Percentiles rank a stretch among this genome's conserved stretches.
phyloP scores from a whole-genome alignment of 352 stramenopile species.

The Globisporangium parvum region DNA sequence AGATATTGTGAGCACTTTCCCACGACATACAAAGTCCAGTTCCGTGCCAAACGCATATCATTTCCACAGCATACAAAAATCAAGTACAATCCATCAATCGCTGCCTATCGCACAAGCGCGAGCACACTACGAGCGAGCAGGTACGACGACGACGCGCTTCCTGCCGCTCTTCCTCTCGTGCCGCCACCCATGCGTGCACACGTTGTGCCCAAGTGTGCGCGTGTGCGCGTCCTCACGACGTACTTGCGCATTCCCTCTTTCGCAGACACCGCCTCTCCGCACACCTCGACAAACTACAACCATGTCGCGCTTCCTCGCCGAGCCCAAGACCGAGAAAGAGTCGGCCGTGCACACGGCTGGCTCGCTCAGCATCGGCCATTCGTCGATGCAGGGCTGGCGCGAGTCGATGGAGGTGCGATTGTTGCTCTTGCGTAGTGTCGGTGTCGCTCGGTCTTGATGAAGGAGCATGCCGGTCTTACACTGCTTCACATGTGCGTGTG shows the following conservation, averaged over 20 bases:
- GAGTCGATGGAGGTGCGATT: slow-evolving; percentile 73
- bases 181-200: no score
- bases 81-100: not conserved
- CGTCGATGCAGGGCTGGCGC: slow-evolving; percentile 81
- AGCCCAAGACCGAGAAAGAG: slow-evolving; percentile 74
- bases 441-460: no score
- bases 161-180: not conserved
- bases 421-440: not conserved
- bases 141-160: not conserved
- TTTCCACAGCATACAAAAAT: not conserved
- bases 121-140: not conserved
- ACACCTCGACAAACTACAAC: not conserved
- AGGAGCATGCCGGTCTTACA: no score
- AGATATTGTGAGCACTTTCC: no score
- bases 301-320: slow-evolving; percentile 83
- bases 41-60: not conserved
- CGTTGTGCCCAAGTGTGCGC: not conserved
- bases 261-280: not conserved
- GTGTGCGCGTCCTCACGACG: not conserved
- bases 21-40: no score
- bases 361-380: slow-evolving; percentile 56
- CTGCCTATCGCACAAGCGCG: no score
- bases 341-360: slow-evolving; percentile 34
- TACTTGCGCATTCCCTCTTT: not conserved
- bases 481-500: no score